These are phyloP conservation scores for Colletotrichum melonis DNA, from an alignment of 2,329 filamentous ascomycete genomes.

Conservation along the genomic window DNA sequence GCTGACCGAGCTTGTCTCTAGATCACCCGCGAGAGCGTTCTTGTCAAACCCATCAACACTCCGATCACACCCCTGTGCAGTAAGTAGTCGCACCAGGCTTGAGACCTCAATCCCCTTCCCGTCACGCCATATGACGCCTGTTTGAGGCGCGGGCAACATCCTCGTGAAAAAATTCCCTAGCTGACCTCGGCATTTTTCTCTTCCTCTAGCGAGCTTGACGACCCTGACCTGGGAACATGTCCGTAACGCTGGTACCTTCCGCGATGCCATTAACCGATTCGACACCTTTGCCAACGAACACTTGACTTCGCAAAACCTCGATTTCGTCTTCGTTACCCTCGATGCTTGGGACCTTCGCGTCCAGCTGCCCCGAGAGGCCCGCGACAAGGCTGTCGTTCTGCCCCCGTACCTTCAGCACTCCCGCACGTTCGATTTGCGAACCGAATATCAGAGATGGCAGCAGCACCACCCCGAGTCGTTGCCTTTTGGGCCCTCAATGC, in stretches of 20 bases:
- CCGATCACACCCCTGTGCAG: constrained; percentile 98
- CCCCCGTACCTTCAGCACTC: constrained; percentile 98
- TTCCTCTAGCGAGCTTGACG: constrained; percentile 83
- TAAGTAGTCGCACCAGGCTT: constrained; percentile 67
- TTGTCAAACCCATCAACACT: constrained; percentile 98
- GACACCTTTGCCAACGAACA: constrained; percentile 94
- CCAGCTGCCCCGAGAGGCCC: constrained; percentile 95
- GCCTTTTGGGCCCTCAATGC: constrained; percentile 93
- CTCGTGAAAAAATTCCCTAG: constrained; percentile 41
- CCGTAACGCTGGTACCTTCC: constrained; percentile 95
- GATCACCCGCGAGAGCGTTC: constrained; percentile 94
- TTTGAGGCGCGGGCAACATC: constrained; percentile 20
- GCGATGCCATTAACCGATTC: constrained; percentile 95
- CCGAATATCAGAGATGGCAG: constrained; percentile 98
- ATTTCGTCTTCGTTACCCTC: constrained; percentile 98
- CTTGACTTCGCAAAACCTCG: constrained; percentile 88
- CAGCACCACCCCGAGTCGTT: constrained; percentile 98
- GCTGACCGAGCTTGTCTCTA: constrained; percentile 52
- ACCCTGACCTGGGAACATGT: constrained; percentile 99
- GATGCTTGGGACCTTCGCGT: constrained; percentile 99
- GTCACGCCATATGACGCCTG: constrained; percentile 26
- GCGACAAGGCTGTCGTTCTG: constrained; percentile 97
- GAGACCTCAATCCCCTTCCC: constrained; percentile 26
- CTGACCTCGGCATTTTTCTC: constrained; percentile 39
- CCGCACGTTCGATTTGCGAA: constrained; percentile 94